Conservation (phyloP, 805 yeast species). For the Myxozyma melibiosi region DNA sequence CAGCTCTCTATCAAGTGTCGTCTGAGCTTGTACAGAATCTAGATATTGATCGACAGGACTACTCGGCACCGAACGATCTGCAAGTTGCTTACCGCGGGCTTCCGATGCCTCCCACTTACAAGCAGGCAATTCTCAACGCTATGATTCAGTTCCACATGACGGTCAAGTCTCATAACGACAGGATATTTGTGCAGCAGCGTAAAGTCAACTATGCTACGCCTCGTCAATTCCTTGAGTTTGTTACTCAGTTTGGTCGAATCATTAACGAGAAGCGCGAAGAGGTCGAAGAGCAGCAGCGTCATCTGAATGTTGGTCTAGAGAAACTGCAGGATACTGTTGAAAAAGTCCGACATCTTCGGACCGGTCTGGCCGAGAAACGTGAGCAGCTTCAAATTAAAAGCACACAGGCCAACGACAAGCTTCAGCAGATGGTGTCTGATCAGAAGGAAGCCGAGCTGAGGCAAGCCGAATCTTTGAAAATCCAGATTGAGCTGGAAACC, state of each 20-base stretch:
- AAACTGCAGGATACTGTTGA: constrained; percentile 75
- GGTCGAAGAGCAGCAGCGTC: constrained; percentile 69
- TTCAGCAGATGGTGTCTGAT: constrained; percentile 73
- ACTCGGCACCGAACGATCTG: constrained; percentile 42
- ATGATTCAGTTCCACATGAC: constrained; percentile 52
- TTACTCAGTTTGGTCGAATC: constrained; percentile 43
- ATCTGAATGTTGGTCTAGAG: constrained; percentile 71
- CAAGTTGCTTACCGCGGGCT: constrained; percentile 14
- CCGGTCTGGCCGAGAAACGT: constrained; percentile 57
- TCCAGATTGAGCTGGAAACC: constrained; percentile 65
- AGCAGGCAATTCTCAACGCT: constrained; percentile 53
- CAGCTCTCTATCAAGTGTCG: constrained; percentile 56
- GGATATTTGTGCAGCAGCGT: constrained; percentile 11
- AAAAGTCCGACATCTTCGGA: constrained; percentile 63
- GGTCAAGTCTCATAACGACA: constrained; percentile 27
- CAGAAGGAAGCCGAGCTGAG: constrained; percentile 93
- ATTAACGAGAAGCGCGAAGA: constrained; percentile 50
- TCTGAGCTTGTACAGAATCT: constrained; percentile 45
- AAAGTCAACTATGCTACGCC: constrained; percentile 46
- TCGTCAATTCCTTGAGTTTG: constrained; percentile 55
- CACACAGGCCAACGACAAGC: constrained; percentile 66
- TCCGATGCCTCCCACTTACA: constrained; percentile 37
- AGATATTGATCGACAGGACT: constrained; percentile 58
- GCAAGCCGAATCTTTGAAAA: constrained; percentile 78
- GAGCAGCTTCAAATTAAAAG: constrained; percentile 57